A percentile compares a stretch with the other conserved stretches of the same genome.
Conservation (phyloP, 441 rosid genomes). For the Populus tomentosa region DNA sequence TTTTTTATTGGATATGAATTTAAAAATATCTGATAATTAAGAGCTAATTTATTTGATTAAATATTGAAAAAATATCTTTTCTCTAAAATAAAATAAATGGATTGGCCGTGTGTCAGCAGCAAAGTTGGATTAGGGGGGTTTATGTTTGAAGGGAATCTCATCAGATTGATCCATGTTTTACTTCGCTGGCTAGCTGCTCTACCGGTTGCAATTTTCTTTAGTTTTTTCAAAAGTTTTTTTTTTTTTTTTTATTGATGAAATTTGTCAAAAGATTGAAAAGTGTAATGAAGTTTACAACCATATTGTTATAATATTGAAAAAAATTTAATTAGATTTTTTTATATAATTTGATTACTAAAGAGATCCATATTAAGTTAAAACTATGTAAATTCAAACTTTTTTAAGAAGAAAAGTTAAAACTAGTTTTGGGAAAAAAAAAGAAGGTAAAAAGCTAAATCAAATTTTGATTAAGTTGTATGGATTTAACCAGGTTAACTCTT, state of each 20-base stretch:
- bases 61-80: neutral
- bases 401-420: too few relatives aligned
- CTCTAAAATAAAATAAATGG: too few relatives aligned
- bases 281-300: neutral
- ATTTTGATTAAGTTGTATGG: too few relatives aligned
- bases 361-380: too few relatives aligned
- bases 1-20: neutral
- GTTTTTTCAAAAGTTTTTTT: too few relatives aligned
- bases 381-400: neutral
- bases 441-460: rapidly evolving
- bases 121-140: too few relatives aligned
- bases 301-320: too few relatives aligned
- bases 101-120: too few relatives aligned
- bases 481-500: rapidly evolving
- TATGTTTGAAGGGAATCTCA: neutral
- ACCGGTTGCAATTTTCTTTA: neutral
- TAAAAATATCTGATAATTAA: neutral
- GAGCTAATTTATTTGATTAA: neutral
- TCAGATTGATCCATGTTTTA: neutral
- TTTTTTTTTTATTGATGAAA: neutral
- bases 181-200: neutral
- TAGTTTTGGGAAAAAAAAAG: too few relatives aligned
- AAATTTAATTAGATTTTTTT: too few relatives aligned
- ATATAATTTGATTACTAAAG: neutral
- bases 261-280: neutral